Evolutionary conservation across 345 rosid species (phyloP).

Genomic region (sweet orange (Citrus sinensis)): DNA sequence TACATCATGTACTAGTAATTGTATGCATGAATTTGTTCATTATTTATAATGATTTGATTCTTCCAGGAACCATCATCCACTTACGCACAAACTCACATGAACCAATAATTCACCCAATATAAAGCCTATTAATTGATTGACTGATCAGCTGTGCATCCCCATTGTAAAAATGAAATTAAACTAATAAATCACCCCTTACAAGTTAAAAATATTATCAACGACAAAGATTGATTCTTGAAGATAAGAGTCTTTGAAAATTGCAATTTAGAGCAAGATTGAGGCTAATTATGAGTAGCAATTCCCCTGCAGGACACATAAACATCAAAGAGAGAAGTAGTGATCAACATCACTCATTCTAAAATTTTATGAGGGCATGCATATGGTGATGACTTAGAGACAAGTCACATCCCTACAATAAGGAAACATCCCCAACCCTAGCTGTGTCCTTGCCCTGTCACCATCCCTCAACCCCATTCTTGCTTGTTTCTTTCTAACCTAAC

Average conservation of each 20-base stretch:
- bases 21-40: not conserved
- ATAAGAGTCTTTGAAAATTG: not conserved
- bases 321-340: not conserved
- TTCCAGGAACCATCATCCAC: slow-evolving; percentile 31
- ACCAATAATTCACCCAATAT: slow-evolving; percentile 28
- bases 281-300: not conserved
- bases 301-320: slow-evolving; percentile 11
- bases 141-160: too few species aligned
- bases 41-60: slow-evolving; percentile 22
- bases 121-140: not conserved
- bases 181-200: not conserved
- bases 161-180: not conserved
- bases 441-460: slow-evolving; percentile 50
- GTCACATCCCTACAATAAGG: slow-evolving; percentile 46
- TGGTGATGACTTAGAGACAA: slow-evolving; percentile 45
- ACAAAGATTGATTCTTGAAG: not conserved
- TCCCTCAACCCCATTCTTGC: slow-evolving; percentile 25
- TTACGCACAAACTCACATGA: slow-evolving; percentile 30
- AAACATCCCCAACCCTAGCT: slow-evolving; percentile 57
- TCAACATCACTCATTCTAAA: slow-evolving; percentile 22
- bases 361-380: slow-evolving; percentile 7
- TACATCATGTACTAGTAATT: slow-evolving; percentile 2
- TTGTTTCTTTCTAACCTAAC: slow-evolving; percentile 24
- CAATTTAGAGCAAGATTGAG: not conserved
- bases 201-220: too few species aligned